Evolutionary conservation across 306 rosid genomes (phyloP).

Genomic region (Gillenia trifoliata): DNA sequence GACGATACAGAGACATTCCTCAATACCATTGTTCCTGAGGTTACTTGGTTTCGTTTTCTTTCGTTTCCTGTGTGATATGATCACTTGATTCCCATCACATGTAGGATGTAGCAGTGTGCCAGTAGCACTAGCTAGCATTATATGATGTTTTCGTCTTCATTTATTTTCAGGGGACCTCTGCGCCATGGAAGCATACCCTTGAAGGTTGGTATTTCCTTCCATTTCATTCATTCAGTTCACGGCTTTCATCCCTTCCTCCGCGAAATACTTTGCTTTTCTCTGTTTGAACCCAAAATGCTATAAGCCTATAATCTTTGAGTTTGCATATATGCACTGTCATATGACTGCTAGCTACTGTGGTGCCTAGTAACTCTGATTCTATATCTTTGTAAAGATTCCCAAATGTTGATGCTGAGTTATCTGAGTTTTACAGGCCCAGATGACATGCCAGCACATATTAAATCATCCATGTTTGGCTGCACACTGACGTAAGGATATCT

Average conservation of each 20-base stretch:
- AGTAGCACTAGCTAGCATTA: neutral
- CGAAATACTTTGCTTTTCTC: neutral
- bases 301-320: neutral
- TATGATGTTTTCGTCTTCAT: neutral
- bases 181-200: slow-evolving; percentile 91
- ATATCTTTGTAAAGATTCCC: neutral
- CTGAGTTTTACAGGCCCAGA: slow-evolving; percentile 64
- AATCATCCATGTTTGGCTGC: slow-evolving; percentile 94
- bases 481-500: slow-evolving; percentile 53
- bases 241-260: neutral
- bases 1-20: slow-evolving; percentile 84
- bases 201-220: slow-evolving; percentile 53
- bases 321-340: neutral
- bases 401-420: slow-evolving; percentile 10
- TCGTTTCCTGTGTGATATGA: no score
- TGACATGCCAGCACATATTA: slow-evolving; percentile 98
- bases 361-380: neutral
- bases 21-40: slow-evolving; percentile 76
- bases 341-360: neutral
- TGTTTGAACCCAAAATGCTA: neutral
- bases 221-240: neutral
- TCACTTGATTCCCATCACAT: no score
- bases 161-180: slow-evolving; percentile 61
- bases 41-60: slow-evolving; percentile 12
- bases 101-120: no score